Conservation (phyloP, 2,329 filamentous ascomycete species). For the Tolypocladium endophyticum region DNA sequence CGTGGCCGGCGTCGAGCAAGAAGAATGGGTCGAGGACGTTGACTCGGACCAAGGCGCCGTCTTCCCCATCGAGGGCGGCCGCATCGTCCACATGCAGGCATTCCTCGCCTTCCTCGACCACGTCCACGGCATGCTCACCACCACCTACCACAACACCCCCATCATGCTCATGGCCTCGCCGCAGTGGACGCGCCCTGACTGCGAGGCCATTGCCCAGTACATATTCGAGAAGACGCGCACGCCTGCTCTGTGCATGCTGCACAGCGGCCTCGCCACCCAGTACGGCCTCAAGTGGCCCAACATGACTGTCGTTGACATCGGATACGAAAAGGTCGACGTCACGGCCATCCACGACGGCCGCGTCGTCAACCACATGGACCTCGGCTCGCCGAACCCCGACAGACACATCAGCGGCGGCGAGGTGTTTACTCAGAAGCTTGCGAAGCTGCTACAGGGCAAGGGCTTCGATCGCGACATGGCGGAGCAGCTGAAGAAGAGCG, state of each 20-base stretch:
- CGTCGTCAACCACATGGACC: slow-evolving; percentile 56
- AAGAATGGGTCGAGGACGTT: slow-evolving; percentile 79
- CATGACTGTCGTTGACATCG: slow-evolving; percentile 84
- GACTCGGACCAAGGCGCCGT: slow-evolving; percentile 82
- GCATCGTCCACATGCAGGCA: slow-evolving; percentile 81
- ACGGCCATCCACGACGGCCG: slow-evolving; percentile 80
- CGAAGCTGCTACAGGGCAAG: slow-evolving; percentile 52
- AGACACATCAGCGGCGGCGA: slow-evolving; percentile 66
- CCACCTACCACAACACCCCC: slow-evolving; percentile 91
- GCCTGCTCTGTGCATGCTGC: slow-evolving; percentile 81
- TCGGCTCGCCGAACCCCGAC: slow-evolving; percentile 42
- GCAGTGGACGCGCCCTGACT: slow-evolving; percentile 79
- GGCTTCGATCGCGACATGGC: slow-evolving; percentile 56
- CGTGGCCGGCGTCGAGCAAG: slow-evolving; percentile 37
- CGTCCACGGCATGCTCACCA: slow-evolving; percentile 79
- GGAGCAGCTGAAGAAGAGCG: slow-evolving; percentile 58
- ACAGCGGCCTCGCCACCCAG: slow-evolving; percentile 77
- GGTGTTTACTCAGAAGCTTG: slow-evolving; percentile 66
- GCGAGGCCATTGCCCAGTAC: slow-evolving; percentile 82
- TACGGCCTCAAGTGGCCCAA: slow-evolving; percentile 69
- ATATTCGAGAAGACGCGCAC: slow-evolving; percentile 97
- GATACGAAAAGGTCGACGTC: slow-evolving; percentile 84
- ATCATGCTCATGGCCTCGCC: slow-evolving; percentile 85
- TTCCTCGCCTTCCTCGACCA: slow-evolving; percentile 92
- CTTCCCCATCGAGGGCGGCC: slow-evolving; percentile 73